These are phyloP conservation scores for Clonostachys chloroleuca DNA, from an alignment of 2,329 filamentous ascomycete genomes.

Conservation along the genomic window DNA sequence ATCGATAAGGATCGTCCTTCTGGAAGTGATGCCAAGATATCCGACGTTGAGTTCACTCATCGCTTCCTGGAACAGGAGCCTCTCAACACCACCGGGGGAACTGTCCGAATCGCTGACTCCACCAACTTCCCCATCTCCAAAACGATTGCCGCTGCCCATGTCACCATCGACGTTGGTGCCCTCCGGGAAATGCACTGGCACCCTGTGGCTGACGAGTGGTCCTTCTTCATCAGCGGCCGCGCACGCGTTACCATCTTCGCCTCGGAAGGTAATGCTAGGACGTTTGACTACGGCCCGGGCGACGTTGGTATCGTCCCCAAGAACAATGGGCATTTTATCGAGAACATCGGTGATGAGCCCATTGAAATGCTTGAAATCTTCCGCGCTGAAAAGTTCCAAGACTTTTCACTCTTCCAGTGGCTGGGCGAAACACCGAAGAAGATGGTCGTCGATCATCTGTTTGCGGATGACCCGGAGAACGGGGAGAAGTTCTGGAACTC, in stretches of 20 bases:
- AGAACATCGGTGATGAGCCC: conserved; percentile 72
- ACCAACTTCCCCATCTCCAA: conserved; percentile 70
- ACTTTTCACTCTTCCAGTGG: conserved; percentile 74
- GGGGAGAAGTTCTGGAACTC: conserved; percentile 59
- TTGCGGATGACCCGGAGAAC: conserved; percentile 54
- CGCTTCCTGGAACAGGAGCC: conserved; percentile 68
- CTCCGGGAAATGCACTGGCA: conserved; percentile 84
- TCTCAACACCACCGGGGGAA: conserved; percentile 62
- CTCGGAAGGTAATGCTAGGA: conserved; percentile 62
- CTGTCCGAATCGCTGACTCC: conserved; percentile 71
- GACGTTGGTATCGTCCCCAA: conserved; percentile 74
- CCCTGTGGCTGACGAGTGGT: conserved; percentile 75
- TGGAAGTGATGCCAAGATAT: conserved; percentile 59
- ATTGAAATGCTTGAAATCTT: conserved; percentile 76
- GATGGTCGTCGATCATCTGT: conserved; percentile 63
- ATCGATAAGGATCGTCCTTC: conserved; percentile 62
- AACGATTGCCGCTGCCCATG: conserved; percentile 68
- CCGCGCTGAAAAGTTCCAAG: conserved; percentile 64
- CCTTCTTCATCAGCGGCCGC: conserved; percentile 69
- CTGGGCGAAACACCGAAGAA: conserved; percentile 66
- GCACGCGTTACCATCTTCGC: conserved; percentile 73
- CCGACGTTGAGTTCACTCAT: conserved; percentile 66
- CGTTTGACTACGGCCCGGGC: conserved; percentile 71
- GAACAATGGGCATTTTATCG: conserved; percentile 78
- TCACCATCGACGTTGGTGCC: conserved; percentile 66